Evolutionary conservation across 768 basidiomycete species (phyloP).

Genomic region (Astraeus odoratus): DNA sequence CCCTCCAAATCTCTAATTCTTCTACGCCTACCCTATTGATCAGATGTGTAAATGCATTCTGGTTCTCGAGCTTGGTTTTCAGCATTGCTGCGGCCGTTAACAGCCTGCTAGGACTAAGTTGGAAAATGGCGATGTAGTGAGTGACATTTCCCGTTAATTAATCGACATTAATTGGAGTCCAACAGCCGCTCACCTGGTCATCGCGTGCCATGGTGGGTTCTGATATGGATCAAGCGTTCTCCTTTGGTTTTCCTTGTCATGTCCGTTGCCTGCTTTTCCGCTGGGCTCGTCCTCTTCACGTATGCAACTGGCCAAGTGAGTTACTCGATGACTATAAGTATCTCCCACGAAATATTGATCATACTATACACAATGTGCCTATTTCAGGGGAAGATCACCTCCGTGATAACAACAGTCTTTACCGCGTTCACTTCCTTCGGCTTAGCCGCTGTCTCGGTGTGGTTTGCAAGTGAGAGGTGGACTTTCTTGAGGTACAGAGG

Average conservation of each 20-base stretch:
- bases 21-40: slow-evolving; percentile 27
- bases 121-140: slow-evolving; percentile 82
- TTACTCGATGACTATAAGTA: background rate
- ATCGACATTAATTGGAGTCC: slow-evolving; percentile 3
- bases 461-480: slow-evolving; percentile 69
- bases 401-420: slow-evolving; percentile 61
- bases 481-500: slow-evolving; percentile 57
- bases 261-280: slow-evolving; percentile 69
- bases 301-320: slow-evolving; percentile 59
- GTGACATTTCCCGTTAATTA: slow-evolving; percentile 22
- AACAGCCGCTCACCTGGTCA: slow-evolving; percentile 65
- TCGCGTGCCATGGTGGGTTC: slow-evolving; percentile 75
- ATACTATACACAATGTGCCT: background rate
- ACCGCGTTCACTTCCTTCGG: slow-evolving; percentile 69
- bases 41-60: slow-evolving; percentile 61
- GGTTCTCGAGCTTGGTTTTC: slow-evolving; percentile 72
- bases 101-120: slow-evolving; percentile 67
- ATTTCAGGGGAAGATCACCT: slow-evolving; percentile 44
- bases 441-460: slow-evolving; percentile 60
- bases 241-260: slow-evolving; percentile 74
- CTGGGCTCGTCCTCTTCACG: slow-evolving; percentile 65
- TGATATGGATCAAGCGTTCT: slow-evolving; percentile 76
- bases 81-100: slow-evolving; percentile 74
- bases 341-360: background rate
- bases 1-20: slow-evolving; percentile 58